These are phyloP conservation scores for Hypoxylon sp. DNA, from an alignment of 2,329 filamentous ascomycete species.

Conservation along the genomic window DNA sequence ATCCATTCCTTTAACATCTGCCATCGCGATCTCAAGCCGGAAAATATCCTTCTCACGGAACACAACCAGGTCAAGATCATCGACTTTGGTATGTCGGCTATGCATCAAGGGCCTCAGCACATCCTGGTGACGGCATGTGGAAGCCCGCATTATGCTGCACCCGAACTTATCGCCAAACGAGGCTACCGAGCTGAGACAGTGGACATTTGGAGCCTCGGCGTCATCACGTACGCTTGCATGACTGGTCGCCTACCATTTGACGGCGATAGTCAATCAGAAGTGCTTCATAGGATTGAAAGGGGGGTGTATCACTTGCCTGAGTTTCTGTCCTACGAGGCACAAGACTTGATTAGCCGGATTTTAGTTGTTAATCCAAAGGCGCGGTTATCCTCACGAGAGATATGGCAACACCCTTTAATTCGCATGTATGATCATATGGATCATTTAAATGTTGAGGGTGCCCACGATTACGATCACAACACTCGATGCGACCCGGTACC, in stretches of 20 bases:
- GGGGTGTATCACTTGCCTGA: slow-evolving; percentile 73
- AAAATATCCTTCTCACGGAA: slow-evolving; percentile 90
- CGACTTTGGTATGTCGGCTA: slow-evolving; percentile 97
- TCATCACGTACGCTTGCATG: slow-evolving; percentile 90
- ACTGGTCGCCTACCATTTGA: slow-evolving; percentile 88
- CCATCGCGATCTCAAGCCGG: slow-evolving; percentile 95
- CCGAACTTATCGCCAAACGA: slow-evolving; percentile 80
- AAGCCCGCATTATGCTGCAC: slow-evolving; percentile 96
- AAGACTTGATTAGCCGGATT: slow-evolving; percentile 83
- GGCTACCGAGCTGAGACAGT: slow-evolving; percentile 85
- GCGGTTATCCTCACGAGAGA: slow-evolving; percentile 82
- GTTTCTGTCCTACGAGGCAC: slow-evolving; percentile 75
- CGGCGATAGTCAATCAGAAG: slow-evolving; percentile 68
- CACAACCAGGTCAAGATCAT: slow-evolving; percentile 89
- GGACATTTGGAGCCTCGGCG: slow-evolving; percentile 95
- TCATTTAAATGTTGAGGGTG: slow-evolving; percentile 69
- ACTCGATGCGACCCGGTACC: slow-evolving; percentile 70
- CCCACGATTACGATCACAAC: slow-evolving; percentile 71
- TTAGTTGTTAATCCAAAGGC: slow-evolving; percentile 81
- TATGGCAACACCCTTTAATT: slow-evolving; percentile 90
- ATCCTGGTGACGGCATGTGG: slow-evolving; percentile 91
- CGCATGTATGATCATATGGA: slow-evolving; percentile 85
- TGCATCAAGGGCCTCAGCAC: slow-evolving; percentile 83
- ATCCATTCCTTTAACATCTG: slow-evolving; percentile 96
- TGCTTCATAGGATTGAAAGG: slow-evolving; percentile 72